Conservation (phyloP, 257 asterid genomes). For the Capsicum rhomboideum region DNA sequence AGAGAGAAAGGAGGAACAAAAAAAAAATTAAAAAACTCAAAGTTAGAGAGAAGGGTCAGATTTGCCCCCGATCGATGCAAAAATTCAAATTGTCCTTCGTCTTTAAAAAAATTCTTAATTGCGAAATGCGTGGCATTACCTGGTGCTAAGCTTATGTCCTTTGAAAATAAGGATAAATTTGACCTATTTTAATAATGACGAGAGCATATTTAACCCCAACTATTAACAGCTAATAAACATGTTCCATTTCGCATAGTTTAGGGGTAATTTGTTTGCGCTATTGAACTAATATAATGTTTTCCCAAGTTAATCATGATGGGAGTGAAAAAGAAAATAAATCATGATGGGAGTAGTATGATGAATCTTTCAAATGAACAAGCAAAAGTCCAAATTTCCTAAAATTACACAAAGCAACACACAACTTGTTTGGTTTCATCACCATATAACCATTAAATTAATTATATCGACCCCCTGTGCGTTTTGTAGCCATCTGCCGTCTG, state of each 20-base stretch:
- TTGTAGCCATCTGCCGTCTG: conserved; percentile 1
- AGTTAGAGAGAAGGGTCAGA: no score
- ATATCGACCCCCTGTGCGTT: background rate
- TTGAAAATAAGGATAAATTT: background rate
- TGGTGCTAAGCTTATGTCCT: background rate
- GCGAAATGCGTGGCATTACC: no score
- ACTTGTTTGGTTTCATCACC: conserved; percentile 8
- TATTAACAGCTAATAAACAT: background rate
- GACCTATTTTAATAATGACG: background rate
- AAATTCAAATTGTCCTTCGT: no score
- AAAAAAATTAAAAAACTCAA: no score
- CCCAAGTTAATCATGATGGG: background rate
- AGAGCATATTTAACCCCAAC: no score
- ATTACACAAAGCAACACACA: background rate
- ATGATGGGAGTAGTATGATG: background rate
- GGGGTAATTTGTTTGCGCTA: background rate
- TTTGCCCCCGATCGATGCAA: no score
- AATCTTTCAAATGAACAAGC: background rate
- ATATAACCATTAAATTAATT: background rate
- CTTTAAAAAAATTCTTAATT: background rate
- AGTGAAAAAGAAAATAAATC: background rate
- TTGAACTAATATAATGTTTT: background rate
- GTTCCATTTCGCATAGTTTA: background rate
- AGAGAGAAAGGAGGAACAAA: background rate
- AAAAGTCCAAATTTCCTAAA: background rate